Evolutionary conservation across 768 basidiomycete genomes (phyloP).

Genomic region (Candolleomyces eurysporus): DNA sequence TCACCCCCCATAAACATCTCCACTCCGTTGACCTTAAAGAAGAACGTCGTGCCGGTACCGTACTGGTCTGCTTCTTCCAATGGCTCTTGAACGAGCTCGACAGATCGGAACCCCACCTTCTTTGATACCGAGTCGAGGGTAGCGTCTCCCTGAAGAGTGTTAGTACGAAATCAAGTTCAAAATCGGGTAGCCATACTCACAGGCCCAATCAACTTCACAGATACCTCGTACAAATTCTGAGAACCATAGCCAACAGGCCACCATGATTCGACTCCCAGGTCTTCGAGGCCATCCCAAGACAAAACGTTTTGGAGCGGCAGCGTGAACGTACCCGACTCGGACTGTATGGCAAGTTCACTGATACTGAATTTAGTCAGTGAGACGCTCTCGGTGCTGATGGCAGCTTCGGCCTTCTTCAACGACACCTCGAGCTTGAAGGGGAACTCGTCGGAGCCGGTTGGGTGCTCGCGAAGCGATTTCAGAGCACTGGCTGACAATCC

Average conservation of each 20-base stretch:
- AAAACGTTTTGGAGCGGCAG: conserved; percentile 7
- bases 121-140: conserved; percentile 46
- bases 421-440: not conserved
- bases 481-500: not conserved
- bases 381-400: not conserved
- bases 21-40: conserved; percentile 83
- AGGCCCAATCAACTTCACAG: conserved; percentile 42
- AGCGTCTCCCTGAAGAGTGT: conserved; percentile 26
- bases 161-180: not conserved
- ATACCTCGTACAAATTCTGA: conserved; percentile 64
- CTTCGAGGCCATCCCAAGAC: conserved; percentile 40
- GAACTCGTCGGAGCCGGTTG: not conserved
- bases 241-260: conserved; percentile 76
- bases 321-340: not conserved
- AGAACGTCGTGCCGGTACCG: conserved; percentile 66
- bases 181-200: conserved; percentile 15
- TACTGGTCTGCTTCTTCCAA: conserved; percentile 58
- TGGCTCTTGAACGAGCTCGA: conserved; percentile 70
- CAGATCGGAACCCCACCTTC: conserved; percentile 73
- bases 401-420: not conserved
- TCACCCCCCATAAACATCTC: conserved; percentile 82
- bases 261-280: conserved; percentile 63
- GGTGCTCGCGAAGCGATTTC: not conserved
- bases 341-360: conserved; percentile 22
- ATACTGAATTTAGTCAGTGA: not conserved